phyloP scores from a whole-genome alignment of 208 protist genomes.

The Leishmania gerbilli region DNA sequence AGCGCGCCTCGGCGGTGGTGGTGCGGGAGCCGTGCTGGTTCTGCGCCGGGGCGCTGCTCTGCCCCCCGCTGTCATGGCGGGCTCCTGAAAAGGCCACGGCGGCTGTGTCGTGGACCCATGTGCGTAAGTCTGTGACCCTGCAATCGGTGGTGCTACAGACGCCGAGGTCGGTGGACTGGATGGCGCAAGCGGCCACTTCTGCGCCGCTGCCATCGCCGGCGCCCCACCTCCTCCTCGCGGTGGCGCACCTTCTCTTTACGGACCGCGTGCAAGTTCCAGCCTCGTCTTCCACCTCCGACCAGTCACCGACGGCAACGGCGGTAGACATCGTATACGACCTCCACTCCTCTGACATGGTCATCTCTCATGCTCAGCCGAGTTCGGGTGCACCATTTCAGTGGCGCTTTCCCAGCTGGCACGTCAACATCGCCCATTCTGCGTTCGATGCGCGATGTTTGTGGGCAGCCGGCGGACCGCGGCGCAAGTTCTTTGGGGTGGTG shows the following conservation, averaged over 20 bases:
- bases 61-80: conserved; percentile 25
- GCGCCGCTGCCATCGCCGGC: not conserved
- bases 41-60: conserved; percentile 14
- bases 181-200: conserved; percentile 3
- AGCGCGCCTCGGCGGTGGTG: conserved; percentile 15
- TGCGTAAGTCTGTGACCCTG: conserved; percentile 20
- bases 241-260: not conserved
- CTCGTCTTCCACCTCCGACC: not conserved
- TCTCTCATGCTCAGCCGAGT: conserved; percentile 1
- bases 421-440: conserved; percentile 5
- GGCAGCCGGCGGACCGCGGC: conserved; percentile 4
- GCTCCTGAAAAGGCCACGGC: not conserved
- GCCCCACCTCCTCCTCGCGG: not conserved
- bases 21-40: conserved; percentile 31
- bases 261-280: not conserved
- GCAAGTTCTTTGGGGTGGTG: conserved; percentile 15
- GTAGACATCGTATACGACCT: not conserved
- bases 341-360: not conserved
- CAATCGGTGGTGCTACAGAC: conserved; percentile 11
- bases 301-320: not conserved
- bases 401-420: conserved; percentile 11
- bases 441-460: conserved; percentile 17
- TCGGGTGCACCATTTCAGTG: not conserved
- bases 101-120: conserved; percentile 14
- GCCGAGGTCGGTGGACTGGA: conserved; percentile 14